Evolutionary conservation across 768 basidiomycete species (phyloP).

Genomic region (Serendipita vermifera): DNA sequence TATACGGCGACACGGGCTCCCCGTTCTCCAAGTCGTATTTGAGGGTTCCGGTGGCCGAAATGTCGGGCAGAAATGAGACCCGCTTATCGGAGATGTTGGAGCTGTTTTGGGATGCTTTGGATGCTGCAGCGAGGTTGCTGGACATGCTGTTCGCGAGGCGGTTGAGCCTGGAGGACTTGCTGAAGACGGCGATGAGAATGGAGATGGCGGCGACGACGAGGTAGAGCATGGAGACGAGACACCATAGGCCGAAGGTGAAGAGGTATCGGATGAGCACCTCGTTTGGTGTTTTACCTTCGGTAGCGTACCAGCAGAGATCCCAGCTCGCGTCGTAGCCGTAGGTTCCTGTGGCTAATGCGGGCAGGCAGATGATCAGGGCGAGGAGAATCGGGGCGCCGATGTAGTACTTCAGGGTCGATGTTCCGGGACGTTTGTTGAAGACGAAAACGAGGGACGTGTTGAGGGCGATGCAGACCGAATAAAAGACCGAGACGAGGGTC

Average conservation of each 20-base stretch:
- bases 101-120: not conserved
- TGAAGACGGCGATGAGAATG: conserved; percentile 11
- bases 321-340: conserved; percentile 12
- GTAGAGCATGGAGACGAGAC: conserved; percentile 10
- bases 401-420: conserved; percentile 12
- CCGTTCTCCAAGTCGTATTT: not conserved
- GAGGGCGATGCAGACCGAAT: conserved; percentile 11
- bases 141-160: not conserved
- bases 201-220: conserved; percentile 8
- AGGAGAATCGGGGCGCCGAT: conserved; percentile 8
- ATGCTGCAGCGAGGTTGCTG: not conserved
- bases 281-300: not conserved
- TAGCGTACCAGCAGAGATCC: conserved; percentile 13
- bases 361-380: conserved; percentile 9
- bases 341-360: not conserved
- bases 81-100: not conserved
- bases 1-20: not conserved
- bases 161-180: not conserved
- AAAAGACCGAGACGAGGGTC: conserved; percentile 10
- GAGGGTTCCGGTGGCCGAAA: not conserved
- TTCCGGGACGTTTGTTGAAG: conserved; percentile 11
- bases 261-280: conserved; percentile 9
- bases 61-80: not conserved
- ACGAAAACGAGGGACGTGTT: conserved; percentile 12
- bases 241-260: conserved; percentile 12